Conservation (phyloP, 2,329 filamentous ascomycete genomes). For the Talaromyces piceae region DNA sequence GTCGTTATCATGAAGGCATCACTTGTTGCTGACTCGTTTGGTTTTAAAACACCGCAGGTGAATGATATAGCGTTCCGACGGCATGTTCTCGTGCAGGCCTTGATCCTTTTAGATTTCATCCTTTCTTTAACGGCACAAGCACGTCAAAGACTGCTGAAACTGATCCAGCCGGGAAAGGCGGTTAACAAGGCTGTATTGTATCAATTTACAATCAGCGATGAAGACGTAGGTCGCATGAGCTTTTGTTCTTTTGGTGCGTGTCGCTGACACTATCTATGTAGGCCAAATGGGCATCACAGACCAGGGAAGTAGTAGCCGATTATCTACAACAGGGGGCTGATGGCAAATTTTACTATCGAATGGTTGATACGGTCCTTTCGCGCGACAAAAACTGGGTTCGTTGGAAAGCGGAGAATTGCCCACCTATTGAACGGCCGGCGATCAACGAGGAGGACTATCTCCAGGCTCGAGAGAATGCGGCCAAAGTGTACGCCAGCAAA, state of each 20-base stretch:
- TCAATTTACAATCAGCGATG: constrained; percentile 67
- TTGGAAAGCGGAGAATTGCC: constrained; percentile 95
- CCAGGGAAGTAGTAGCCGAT: constrained; percentile 68
- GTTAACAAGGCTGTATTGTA: constrained; percentile 88
- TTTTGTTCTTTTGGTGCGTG: background rate
- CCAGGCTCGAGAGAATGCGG: constrained; percentile 59
- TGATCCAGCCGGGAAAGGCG: constrained; percentile 37
- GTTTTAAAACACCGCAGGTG: too few relatives aligned
- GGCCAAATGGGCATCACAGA: constrained; percentile 76
- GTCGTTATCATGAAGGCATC: too few relatives aligned
- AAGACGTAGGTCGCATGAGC: constrained; percentile 70
- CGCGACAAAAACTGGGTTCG: constrained; percentile 98
- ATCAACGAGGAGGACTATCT: constrained; percentile 63
- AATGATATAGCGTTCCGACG: constrained; percentile 90
- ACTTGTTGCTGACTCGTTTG: background rate
- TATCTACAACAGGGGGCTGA: constrained; percentile 76
- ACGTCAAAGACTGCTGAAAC: constrained; percentile 63
- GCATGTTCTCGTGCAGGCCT: constrained; percentile 87
- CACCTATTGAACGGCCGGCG: constrained; percentile 69
- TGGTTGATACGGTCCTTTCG: constrained; percentile 92
- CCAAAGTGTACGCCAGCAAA: constrained; percentile 62
- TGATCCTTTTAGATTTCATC: constrained; percentile 92
- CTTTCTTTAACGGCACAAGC: constrained; percentile 77
- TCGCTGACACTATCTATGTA: constrained; percentile 31
- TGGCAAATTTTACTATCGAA: constrained; percentile 88